Conservation (phyloP, 148 eudicot species). For the Rheum nobile region DNA sequence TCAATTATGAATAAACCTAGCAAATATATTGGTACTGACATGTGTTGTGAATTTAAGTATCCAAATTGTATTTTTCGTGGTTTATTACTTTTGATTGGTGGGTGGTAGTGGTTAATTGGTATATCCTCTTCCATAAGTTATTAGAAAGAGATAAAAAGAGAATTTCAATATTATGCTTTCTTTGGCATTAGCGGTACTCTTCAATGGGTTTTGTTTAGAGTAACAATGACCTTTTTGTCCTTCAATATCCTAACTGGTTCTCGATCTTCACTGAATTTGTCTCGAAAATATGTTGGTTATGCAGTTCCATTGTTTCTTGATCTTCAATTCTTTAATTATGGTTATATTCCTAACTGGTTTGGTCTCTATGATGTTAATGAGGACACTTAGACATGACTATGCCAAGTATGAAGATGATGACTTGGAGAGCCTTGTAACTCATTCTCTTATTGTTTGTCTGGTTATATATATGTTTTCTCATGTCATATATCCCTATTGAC, state of each 20-base stretch:
- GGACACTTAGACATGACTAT: constrained; percentile 89
- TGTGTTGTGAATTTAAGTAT: background rate
- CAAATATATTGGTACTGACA: background rate
- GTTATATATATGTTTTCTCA: too few relatives aligned
- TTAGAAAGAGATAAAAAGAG: background rate
- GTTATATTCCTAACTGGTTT: constrained; percentile 90
- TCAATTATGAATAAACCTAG: background rate
- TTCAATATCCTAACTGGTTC: background rate
- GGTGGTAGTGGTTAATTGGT: constrained; percentile 15
- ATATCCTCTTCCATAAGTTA: constrained; percentile 8
- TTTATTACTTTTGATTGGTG: background rate
- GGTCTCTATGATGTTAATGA: constrained; percentile 91
- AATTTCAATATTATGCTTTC: constrained; percentile 3
- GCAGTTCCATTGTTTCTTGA: constrained; percentile 98
- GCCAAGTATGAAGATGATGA: constrained; percentile 98
- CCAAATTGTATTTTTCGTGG: constrained; percentile 3
- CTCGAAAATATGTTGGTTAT: background rate
- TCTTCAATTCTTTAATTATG: constrained; percentile 97
- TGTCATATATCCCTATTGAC: too few relatives aligned
- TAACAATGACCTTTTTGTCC: background rate
- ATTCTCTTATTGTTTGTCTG: background rate
- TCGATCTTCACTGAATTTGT: too few relatives aligned
- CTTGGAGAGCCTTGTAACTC: constrained; percentile 63
- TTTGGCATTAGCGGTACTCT: too few relatives aligned
- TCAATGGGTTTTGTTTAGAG: background rate